Conservation (phyloP, 257 asterid genomes). For the Nicotiana obtusifolia region DNA sequence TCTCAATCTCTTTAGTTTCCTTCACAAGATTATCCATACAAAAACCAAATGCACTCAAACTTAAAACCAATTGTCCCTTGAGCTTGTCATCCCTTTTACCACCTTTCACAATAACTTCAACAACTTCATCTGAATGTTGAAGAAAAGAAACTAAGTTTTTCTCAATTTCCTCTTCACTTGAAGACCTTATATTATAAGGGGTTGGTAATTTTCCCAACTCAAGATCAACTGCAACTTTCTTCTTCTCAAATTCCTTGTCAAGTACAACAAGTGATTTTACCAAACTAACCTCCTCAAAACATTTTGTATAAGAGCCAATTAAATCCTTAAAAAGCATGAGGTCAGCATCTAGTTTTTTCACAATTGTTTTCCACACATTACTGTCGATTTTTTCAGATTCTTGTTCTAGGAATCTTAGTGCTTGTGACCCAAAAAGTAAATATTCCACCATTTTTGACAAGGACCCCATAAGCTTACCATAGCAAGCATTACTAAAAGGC, state of each 20-base stretch:
- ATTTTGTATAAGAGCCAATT: slow-evolving; percentile 37
- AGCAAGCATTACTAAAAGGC: slow-evolving; percentile 58
- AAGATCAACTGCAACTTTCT: slow-evolving; percentile 41
- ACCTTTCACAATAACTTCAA: slow-evolving; percentile 8
- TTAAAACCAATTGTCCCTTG: slow-evolving; percentile 36
- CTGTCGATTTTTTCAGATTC: slow-evolving; percentile 24
- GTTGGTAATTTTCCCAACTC: slow-evolving; percentile 45
- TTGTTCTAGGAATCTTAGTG: slow-evolving; percentile 43
- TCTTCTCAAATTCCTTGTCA: slow-evolving; percentile 45
- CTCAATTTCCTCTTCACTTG: slow-evolving; percentile 29
- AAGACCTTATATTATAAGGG: neutral
- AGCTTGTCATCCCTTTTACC: slow-evolving; percentile 11
- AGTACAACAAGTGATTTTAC: slow-evolving; percentile 40
- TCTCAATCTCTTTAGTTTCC: slow-evolving; percentile 63
- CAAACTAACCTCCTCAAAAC: slow-evolving; percentile 47
- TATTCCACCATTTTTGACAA: slow-evolving; percentile 53
- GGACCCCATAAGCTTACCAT: slow-evolving; percentile 40
- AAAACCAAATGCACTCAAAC: slow-evolving; percentile 51
- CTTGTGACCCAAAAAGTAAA: slow-evolving; percentile 41
- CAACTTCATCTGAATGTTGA: slow-evolving; percentile 35
- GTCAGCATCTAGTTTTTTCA: slow-evolving; percentile 26
- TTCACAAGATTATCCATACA: slow-evolving; percentile 49
- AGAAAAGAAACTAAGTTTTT: slow-evolving; percentile 28
- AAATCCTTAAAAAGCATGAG: slow-evolving; percentile 36
- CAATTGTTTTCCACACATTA: slow-evolving; percentile 29